Evolutionary conservation across 1,139 yeast species (phyloP), one percentile per base, ranked within the genome.

Genomic region (Saccharomyces hybrid): DNA sequence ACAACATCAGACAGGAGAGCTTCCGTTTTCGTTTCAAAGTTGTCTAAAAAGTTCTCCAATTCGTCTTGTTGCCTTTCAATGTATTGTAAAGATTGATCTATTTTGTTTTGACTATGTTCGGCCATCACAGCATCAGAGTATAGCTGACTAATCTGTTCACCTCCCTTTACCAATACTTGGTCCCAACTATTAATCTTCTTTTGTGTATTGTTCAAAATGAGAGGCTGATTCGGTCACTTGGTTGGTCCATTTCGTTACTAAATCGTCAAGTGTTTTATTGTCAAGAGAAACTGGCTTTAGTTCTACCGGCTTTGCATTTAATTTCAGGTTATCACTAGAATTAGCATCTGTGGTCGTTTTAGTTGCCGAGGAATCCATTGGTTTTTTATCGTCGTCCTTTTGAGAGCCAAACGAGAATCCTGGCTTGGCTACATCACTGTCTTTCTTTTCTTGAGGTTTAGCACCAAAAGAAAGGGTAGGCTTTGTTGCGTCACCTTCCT

Each of bases 41-140:
- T 86, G 61, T 87, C 89, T 59, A 93, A 79, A 62, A 93, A 78
- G 28, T 81, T 77, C 59, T 91, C 98, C 54, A 93, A 76, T 66
- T 93, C 99, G 59, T 87, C 89, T 68, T 95, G 99, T 68, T 95
- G 99, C 62, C 86, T 83, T 66, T 88, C 95, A 51, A 93, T 88
- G 67, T 90, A 91, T 53, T 84, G 77, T 54, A 95, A 75, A 52
- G 90, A 86, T 69, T 90, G 97, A 64, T 95, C 98, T 52, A 93
- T 85, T 62, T 86, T 88, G 48, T 78, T 77, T 67, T 93, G 97
- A 53, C 87, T 81, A 62, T 87, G 88, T 66, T 91, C 97, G 2
- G 97, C 96, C 56, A 82, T 82, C 38, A 86, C 73, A 1, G 95
- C 86, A 59, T 88, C 93, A 50, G 85, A 79, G 68, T 88, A 88